phyloP scores from a whole-genome alignment of 768 basidiomycete species.

The Boletus barrowsii region DNA sequence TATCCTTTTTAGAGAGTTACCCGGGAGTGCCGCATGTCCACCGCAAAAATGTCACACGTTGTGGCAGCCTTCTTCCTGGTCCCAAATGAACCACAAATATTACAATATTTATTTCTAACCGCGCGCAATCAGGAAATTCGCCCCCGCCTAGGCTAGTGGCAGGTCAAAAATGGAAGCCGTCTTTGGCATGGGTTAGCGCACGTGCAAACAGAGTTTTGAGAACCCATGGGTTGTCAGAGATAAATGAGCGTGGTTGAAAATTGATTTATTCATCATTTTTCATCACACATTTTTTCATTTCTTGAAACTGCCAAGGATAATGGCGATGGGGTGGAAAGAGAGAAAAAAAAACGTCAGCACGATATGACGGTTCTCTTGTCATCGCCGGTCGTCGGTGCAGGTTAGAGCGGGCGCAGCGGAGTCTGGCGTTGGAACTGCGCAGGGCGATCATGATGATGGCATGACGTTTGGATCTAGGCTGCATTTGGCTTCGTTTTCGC shows the following conservation, averaged over 20 bases:
- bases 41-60: slow-evolving; percentile 4
- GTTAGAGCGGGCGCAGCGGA: background rate
- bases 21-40: slow-evolving; percentile 1
- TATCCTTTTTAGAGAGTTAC: slow-evolving; percentile 1
- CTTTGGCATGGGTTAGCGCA: background rate
- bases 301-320: slow-evolving; percentile 6
- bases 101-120: background rate
- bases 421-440: background rate
- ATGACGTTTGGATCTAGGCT: background rate
- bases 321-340: slow-evolving; percentile 9
- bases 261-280: too few relatives aligned
- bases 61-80: slow-evolving; percentile 7
- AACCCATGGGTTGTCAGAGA: background rate
- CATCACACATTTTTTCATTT: background rate
- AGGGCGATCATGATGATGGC: background rate
- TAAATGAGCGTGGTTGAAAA: background rate
- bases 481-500: background rate
- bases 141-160: slow-evolving; percentile 1
- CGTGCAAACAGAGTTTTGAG: slow-evolving; percentile 6
- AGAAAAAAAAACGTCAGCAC: background rate
- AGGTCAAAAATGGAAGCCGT: background rate
- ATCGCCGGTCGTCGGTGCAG: slow-evolving; percentile 1
- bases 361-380: background rate
- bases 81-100: too few relatives aligned
- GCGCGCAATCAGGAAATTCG: slow-evolving; percentile 2